Evolutionary conservation across 129 eudicot genomes (phyloP), one percentile per base, ranked within the genome.

Genomic region (Oenanthe sinensis): DNA sequence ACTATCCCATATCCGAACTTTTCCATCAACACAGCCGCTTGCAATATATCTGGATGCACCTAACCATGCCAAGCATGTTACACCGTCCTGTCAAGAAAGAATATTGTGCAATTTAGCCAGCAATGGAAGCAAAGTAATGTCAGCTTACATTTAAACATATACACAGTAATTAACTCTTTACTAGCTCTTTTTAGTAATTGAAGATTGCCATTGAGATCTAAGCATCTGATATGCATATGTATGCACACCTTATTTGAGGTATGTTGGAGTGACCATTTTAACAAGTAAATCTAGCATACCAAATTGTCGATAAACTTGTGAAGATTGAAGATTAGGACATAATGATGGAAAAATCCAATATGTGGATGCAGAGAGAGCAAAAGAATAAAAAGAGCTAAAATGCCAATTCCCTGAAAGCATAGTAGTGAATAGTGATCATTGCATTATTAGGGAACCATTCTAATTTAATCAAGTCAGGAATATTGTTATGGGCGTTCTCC

Each of bases 1-100:
- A 52, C 99, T 89, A 54, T 96, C 95, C 99, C 99, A 96, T 75
- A 96, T 47, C 55, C n/a, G n/a, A n/a, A n/a, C n/a, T n/a, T n/a
- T n/a, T n/a, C n/a, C n/a, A n/a, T n/a, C n/a, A n/a, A n/a, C n/a
- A n/a, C n/a, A n/a, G n/a, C n/a, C n/a, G n/a, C n/a, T n/a, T n/a
- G n/a, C n/a, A n/a, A n/a, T n/a, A n/a, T n/a, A n/a, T n/a, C n/a
- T 84, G 16, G 91, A 86, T 16, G 82, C 81, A 16, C 91, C 91
- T 30, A 96, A 84, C 97, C 97, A 96, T 75, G 86, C 8, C 83
- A 96, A 84, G 82, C 95, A 90, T 19, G 97, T 83, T 63, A 96
- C 97, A 0, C 91, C 97, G 0, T 89, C 99, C 97, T 96, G 85
- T 72, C 63, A 44, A 58, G 37, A 77, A 67, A 63, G 45, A 37